Evolutionary conservation across 441 rosid species (phyloP).

Genomic region (Croton setiger): DNA sequence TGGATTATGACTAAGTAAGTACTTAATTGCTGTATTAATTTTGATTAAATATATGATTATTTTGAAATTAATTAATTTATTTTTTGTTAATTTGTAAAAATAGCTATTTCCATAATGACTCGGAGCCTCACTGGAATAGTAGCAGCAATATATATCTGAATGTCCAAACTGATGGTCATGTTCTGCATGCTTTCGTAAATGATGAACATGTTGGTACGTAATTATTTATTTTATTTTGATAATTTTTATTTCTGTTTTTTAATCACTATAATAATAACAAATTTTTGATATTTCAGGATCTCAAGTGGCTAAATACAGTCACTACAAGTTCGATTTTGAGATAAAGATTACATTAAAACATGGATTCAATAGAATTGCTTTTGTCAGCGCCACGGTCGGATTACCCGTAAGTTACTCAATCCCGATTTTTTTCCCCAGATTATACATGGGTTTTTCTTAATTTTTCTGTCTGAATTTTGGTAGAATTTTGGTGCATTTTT

Average conservation of each 20-base stretch:
- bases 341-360: slow-evolving; percentile 28
- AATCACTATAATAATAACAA: too few species aligned
- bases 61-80: slow-evolving; percentile 1
- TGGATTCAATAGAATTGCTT: slow-evolving; percentile 43
- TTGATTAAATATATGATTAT: too few species aligned
- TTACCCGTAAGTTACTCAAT: slow-evolving; percentile 30
- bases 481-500: slow-evolving; percentile 57
- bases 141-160: slow-evolving; percentile 34
- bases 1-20: slow-evolving; percentile 63
- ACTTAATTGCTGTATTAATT: too few species aligned
- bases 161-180: slow-evolving; percentile 44
- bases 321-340: slow-evolving; percentile 34
- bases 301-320: slow-evolving; percentile 5
- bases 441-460: neutral
- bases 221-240: too few species aligned
- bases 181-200: slow-evolving; percentile 54
- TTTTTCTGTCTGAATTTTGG: neutral
- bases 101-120: neutral
- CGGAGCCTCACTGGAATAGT: slow-evolving; percentile 24
- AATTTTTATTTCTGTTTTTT: neutral
- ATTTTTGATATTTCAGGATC: slow-evolving; percentile 6
- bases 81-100: neutral
- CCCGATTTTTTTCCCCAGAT: too few species aligned
- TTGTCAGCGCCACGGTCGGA: slow-evolving; percentile 58
- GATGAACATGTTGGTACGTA: slow-evolving; percentile 43